phyloP scores from a whole-genome alignment of 257 asterid genomes.

The Solanum habrochaites region DNA sequence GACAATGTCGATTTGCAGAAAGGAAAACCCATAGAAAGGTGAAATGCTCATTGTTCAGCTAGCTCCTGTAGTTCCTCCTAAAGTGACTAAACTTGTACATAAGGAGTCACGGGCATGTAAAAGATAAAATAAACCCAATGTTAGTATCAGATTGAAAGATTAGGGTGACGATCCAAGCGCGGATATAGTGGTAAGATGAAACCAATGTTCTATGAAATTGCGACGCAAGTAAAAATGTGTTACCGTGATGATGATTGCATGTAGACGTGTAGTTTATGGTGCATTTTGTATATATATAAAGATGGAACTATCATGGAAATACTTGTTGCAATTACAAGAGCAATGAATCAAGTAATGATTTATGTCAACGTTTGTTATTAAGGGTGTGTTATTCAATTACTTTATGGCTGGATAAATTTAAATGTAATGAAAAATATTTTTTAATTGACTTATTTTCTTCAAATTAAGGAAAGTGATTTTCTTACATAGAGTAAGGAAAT shows the following conservation, averaged over 20 bases:
- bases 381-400: neutral
- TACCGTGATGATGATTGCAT: neutral
- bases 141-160: neutral
- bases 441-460: no score
- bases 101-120: neutral
- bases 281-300: neutral
- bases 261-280: neutral
- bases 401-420: neutral
- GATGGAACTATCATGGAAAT: neutral
- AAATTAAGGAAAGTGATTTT: neutral
- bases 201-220: neutral
- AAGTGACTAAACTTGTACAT: neutral
- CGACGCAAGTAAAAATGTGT: neutral
- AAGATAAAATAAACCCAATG: neutral
- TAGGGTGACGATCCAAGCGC: neutral
- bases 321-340: neutral
- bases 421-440: neutral
- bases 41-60: neutral
- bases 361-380: neutral
- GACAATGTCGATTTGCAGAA: constrained; percentile 10
- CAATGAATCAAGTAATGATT: neutral
- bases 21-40: constrained; percentile 3
- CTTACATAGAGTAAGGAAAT: no score
- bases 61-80: neutral
- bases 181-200: neutral